phyloP scores from a whole-genome alignment of 2,329 filamentous ascomycete species.

The Phialophora verrucosa region DNA sequence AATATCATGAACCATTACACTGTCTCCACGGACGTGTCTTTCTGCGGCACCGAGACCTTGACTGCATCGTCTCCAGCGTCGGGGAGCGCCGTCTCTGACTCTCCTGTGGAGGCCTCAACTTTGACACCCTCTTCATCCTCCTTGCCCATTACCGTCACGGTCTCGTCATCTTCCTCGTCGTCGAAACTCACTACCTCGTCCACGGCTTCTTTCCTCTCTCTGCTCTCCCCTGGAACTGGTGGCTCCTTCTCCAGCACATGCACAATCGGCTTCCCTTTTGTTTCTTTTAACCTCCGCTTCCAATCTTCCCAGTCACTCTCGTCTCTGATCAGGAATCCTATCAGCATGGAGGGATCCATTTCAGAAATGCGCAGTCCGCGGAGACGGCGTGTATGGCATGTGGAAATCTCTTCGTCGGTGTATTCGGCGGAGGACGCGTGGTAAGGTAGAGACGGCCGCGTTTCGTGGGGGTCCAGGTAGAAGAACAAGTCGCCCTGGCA shows the following conservation, averaged over 20 bases:
- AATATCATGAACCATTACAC: constrained; percentile 2
- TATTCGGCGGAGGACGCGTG: constrained; percentile 58
- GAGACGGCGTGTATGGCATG: constrained; percentile 85
- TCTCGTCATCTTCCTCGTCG: constrained; percentile 60
- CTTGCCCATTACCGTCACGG: constrained; percentile 35
- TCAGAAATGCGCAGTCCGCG: constrained; percentile 83
- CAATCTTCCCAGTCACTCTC: constrained; percentile 84
- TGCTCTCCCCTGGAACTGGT: constrained; percentile 53
- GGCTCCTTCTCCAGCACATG: constrained; percentile 78
- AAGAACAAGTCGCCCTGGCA: constrained; percentile 80
- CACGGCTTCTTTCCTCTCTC: constrained; percentile 73
- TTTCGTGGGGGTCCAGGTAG: constrained; percentile 93
- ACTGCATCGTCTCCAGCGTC: constrained; percentile 9
- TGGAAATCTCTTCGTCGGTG: constrained; percentile 73
- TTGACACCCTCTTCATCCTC: constrained; percentile 20
- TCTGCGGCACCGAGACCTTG: constrained; percentile 4
- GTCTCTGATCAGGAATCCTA: constrained; percentile 85
- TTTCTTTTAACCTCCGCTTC: constrained; percentile 75
- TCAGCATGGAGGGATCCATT: constrained; percentile 98
- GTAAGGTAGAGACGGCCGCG: constrained; percentile 74
- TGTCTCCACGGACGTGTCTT: not conserved
- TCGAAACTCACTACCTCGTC: constrained; percentile 91
- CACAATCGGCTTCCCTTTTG: constrained; percentile 82
- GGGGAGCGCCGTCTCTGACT: not conserved
- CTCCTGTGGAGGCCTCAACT: not conserved